Evolutionary conservation across 169 alveolate species (phyloP).

Genomic region (Plasmodium vinckei): DNA sequence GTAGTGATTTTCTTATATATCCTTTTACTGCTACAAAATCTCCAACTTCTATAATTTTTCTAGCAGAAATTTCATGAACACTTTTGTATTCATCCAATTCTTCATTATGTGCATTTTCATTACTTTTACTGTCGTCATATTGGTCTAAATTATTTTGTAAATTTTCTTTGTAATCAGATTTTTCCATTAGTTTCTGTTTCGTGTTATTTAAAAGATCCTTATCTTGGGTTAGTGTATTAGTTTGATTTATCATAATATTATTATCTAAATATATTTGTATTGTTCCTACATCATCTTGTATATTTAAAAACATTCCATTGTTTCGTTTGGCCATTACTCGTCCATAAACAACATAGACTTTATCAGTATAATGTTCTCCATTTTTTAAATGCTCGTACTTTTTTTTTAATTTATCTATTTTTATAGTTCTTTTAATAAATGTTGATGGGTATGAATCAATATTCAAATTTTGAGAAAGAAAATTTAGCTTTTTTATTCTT

Average conservation of each 20-base stretch:
- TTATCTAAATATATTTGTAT: conserved; percentile 69
- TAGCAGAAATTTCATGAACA: conserved; percentile 9
- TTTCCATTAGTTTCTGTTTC: not conserved
- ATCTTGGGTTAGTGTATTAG: not conserved
- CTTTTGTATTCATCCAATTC: conserved; percentile 8
- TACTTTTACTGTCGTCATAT: not conserved
- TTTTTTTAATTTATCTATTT: conserved; percentile 43
- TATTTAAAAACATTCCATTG: conserved; percentile 77
- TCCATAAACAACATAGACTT: conserved; percentile 63
- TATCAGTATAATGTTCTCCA: conserved; percentile 31
- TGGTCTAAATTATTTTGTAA: not conserved
- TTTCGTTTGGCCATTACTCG: conserved; percentile 76
- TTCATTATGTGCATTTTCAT: not conserved
- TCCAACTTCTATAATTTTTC: conserved; percentile 77
- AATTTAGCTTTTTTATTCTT: conserved; percentile 50
- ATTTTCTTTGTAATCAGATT: not conserved
- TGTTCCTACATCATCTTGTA: conserved; percentile 49
- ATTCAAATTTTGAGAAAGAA: conserved; percentile 24
- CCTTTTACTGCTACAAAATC: conserved; percentile 78
- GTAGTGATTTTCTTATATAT: conserved; percentile 32
- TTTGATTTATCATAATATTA: conserved; percentile 2
- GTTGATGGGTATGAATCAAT: conserved; percentile 72
- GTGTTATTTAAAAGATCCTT: conserved; percentile 8
- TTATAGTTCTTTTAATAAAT: conserved; percentile 56
- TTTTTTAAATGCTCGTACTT: conserved; percentile 44